Percentiles rank a stretch among this genome's conserved stretches.
Evolutionary conservation across 805 yeast species (phyloP).

Genomic region (Alloascoidea hylecoeti): DNA sequence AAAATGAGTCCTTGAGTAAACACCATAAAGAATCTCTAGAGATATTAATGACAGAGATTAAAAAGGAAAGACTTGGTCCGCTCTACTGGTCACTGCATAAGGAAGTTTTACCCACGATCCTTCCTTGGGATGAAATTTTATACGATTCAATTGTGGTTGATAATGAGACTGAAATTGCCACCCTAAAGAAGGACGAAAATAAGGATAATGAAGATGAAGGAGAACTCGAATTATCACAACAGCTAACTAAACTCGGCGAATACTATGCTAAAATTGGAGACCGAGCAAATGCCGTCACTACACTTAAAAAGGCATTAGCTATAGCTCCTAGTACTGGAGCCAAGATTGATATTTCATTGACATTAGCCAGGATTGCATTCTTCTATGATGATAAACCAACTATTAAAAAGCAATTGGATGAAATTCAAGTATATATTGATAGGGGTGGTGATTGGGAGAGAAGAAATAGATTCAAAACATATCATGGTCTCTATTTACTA

Average conservation of each 20-base stretch:
- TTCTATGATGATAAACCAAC: conserved; percentile 68
- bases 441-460: conserved; percentile 99
- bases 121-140: conserved; percentile 47
- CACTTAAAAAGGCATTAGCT: conserved; percentile 60
- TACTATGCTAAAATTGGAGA: conserved; percentile 82
- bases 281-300: conserved; percentile 47
- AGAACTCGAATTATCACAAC: conserved; percentile 65
- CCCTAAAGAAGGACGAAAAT: conserved; percentile 28
- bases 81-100: conserved; percentile 58
- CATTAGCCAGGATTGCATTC: conserved; percentile 80
- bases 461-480: conserved; percentile 86
- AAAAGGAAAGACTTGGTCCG: conserved; percentile 60
- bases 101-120: conserved; percentile 22
- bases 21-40: conserved; percentile 28
- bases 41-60: conserved; percentile 39
- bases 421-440: conserved; percentile 64
- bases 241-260: conserved; percentile 74
- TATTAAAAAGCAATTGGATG: conserved; percentile 60
- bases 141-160: conserved; percentile 33
- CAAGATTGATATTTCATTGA: conserved; percentile 74
- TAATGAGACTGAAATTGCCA: conserved; percentile 41
- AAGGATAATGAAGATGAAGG: conserved; percentile 72
- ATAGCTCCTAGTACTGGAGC: conserved; percentile 78
- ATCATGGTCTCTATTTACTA: conserved; percentile 70
- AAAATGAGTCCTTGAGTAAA: conserved; percentile 20